phyloP scores from a whole-genome alignment of 176 grass and related monocot genomes.

The Miscanthus lutarioriparius region DNA sequence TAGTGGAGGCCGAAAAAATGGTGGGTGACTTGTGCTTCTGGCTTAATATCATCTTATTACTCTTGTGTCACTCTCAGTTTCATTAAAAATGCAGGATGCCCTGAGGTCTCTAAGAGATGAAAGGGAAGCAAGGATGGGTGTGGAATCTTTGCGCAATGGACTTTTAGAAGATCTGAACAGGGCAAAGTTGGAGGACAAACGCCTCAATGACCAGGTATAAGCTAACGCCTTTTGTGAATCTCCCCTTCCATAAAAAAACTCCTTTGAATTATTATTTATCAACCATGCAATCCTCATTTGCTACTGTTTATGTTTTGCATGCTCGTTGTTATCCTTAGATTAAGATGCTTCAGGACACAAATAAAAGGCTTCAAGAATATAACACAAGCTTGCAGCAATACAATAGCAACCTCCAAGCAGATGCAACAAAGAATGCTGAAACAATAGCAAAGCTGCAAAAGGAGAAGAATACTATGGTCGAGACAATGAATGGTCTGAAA shows the following conservation, averaged over 20 bases:
- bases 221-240: not conserved
- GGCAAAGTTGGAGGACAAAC: constrained; percentile 50
- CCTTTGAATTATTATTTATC: not conserved
- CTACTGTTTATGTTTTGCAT: not conserved
- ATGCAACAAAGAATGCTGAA: constrained; percentile 58
- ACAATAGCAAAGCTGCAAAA: constrained; percentile 65
- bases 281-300: not conserved
- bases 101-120: constrained; percentile 44
- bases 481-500: constrained; percentile 64
- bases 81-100: constrained; percentile 30
- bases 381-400: constrained; percentile 93
- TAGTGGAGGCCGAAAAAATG: constrained; percentile 56
- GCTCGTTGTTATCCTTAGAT: constrained; percentile 41
- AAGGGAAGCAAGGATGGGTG: constrained; percentile 37
- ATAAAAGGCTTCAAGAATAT: constrained; percentile 80
- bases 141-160: constrained; percentile 38
- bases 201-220: constrained; percentile 54
- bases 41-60: not conserved
- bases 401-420: constrained; percentile 83
- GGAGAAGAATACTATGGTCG: constrained; percentile 89
- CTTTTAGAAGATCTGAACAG: constrained; percentile 51
- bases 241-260: no score
- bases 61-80: not conserved
- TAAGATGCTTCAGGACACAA: constrained; percentile 81
- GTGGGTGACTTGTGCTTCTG: constrained; percentile 20